phyloP scores from a whole-genome alignment of 768 basidiomycete genomes.

The Serendipita sp. region DNA sequence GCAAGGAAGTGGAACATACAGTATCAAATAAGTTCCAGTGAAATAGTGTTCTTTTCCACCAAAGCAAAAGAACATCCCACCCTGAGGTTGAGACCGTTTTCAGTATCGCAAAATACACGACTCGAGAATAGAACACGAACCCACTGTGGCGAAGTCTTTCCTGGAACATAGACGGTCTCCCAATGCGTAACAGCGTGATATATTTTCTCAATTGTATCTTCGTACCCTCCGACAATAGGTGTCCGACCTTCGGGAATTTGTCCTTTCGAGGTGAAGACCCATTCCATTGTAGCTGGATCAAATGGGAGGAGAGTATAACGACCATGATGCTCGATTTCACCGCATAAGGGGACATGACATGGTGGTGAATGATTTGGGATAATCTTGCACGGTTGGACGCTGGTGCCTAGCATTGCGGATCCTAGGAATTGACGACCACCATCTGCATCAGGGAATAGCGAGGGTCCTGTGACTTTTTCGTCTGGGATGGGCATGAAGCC shows the following conservation, averaged over 20 bases:
- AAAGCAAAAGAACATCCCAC: too few species aligned
- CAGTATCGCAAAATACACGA: too few species aligned
- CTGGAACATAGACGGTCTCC: conserved; percentile 43
- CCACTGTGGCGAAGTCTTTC: conserved; percentile 56
- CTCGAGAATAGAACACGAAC: conserved; percentile 18
- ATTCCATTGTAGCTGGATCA: conserved; percentile 52
- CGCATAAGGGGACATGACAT: conserved; percentile 47
- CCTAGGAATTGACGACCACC: conserved; percentile 50
- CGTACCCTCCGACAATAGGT: conserved; percentile 61
- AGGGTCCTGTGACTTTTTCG: conserved; percentile 25
- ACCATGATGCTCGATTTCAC: conserved; percentile 46
- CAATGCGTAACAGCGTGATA: conserved; percentile 49
- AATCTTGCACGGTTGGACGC: conserved; percentile 77
- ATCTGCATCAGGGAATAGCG: conserved; percentile 42
- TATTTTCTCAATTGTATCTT: conserved; percentile 45
- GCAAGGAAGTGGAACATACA: too few species aligned
- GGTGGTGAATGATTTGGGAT: conserved; percentile 36
- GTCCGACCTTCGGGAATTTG: conserved; percentile 37
- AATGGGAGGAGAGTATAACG: conserved; percentile 65
- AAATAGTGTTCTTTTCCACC: too few species aligned
- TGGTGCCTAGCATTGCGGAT: conserved; percentile 45
- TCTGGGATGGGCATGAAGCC: conserved; percentile 31
- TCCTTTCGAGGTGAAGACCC: conserved; percentile 46
- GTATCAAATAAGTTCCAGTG: too few species aligned
- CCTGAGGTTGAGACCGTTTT: too few species aligned